Base-by-base conservation (phyloP, 495 filamentous ascomycete species). In the Xeromyces bisporus region DNA sequence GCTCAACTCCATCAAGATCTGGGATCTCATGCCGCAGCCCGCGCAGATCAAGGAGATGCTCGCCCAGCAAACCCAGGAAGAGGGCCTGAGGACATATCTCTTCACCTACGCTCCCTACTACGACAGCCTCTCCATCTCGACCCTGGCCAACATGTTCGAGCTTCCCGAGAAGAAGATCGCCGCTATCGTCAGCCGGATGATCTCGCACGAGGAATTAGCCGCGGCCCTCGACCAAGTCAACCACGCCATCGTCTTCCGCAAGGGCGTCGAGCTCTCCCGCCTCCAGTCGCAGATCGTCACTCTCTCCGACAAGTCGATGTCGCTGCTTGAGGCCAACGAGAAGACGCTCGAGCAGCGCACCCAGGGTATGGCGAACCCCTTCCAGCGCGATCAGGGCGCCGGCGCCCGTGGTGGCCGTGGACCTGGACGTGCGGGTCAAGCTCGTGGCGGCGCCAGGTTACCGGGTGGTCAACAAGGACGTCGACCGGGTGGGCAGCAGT, bases 41-140 rank as follows among this genome's bases (percentile, higher is more conserved):
- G 76, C 81, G 15, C 77, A 81, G 53, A 85, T 94, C 63, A 96
- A 96, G 75, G 60, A 69, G 32, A 93, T 96, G 87, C 77, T 99
- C 17, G 78, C 84, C 17, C 80, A 81, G 50, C 89, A 96, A 63
- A 93, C 93, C 41, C 91, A 99, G 58, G 89, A 96, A 53, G 91
- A 96, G 63, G 89, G 89, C 36, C 71, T 99, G 31, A 71, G 91
- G 33, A 99, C 89, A 31, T 99, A 99, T 57, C 81, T 99, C 43
- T 96, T 99, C 71, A 99, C 89, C 32, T 99, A 99, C 56, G 89
- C 89, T 25, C 89, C 89, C 30, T 99, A 87, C 69, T 99, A 99
- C 63, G 89, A 96, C 56, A 99, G 89, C 20, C 72, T 99, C 31
- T 75, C 83, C 37, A 65, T 96, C 47, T 60, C 63, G 37, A 84